These are phyloP conservation scores for Rhizopogon salebrosus DNA, from an alignment of 768 basidiomycete genomes.

Conservation along the genomic window DNA sequence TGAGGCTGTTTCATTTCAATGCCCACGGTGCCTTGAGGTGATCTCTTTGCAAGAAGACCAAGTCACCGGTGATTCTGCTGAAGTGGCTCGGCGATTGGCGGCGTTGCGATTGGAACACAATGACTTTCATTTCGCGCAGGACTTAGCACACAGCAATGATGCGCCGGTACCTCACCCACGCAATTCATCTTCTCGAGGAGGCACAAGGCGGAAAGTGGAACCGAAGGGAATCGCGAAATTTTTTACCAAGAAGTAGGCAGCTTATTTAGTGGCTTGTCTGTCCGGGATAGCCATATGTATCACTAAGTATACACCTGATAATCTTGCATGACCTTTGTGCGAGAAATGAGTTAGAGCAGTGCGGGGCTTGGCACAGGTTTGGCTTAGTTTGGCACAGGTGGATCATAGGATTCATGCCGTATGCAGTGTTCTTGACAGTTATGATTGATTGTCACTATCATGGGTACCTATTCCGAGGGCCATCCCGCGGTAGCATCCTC, in stretches of 20 bases:
- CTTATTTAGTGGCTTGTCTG: neutral
- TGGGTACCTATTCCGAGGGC: constrained; percentile 4
- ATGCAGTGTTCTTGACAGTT: neutral
- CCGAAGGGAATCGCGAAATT: constrained; percentile 44
- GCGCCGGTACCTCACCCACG: constrained; percentile 1
- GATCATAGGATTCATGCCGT: neutral
- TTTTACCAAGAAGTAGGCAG: constrained; percentile 30
- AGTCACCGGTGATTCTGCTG: constrained; percentile 17
- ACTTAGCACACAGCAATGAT: constrained; percentile 49
- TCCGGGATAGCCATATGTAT: neutral
- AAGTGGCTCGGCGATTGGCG: constrained; percentile 30
- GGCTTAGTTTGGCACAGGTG: neutral
- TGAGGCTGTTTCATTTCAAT: constrained; percentile 41
- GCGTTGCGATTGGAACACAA: constrained; percentile 65
- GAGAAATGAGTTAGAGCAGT: neutral
- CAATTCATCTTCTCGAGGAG: constrained; percentile 10
- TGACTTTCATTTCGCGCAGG: constrained; percentile 87
- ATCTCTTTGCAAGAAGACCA: constrained; percentile 30
- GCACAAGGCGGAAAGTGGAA: constrained; percentile 24
- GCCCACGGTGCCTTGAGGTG: constrained; percentile 50
- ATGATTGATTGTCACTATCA: constrained; percentile 16
- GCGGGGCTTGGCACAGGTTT: too few relatives aligned
- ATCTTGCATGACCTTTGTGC: neutral
- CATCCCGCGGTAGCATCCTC: neutral
- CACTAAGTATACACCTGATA: too few relatives aligned